Conservation (phyloP, 257 asterid genomes). For the Jacaranda mimosifolia region DNA sequence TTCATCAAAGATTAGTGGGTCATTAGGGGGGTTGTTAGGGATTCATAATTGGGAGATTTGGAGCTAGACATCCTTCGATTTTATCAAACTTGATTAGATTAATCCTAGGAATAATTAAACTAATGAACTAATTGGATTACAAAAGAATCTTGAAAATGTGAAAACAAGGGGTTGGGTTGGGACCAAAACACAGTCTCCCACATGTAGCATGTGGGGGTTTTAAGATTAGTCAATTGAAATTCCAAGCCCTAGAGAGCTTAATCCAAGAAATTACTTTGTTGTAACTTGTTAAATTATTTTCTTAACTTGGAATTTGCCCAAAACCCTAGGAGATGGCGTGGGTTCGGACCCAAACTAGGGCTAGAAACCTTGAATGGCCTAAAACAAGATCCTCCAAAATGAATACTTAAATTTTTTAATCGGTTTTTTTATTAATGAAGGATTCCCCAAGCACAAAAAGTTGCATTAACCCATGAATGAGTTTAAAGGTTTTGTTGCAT, state of each 20-base stretch:
- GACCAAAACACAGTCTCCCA: slow-evolving; percentile 71
- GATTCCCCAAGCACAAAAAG: slow-evolving; percentile 47
- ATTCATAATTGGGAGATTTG: slow-evolving; percentile 19
- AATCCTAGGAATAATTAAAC: slow-evolving; percentile 43
- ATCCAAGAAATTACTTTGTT: slow-evolving; percentile 69
- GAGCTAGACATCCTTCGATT: slow-evolving; percentile 5
- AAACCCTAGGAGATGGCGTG: slow-evolving; percentile 56
- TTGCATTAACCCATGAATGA: slow-evolving; percentile 28
- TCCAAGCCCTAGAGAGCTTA: slow-evolving; percentile 51
- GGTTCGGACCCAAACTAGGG: slow-evolving; percentile 39
- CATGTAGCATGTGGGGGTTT: slow-evolving; percentile 81
- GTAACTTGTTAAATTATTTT: slow-evolving; percentile 39
- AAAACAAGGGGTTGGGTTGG: slow-evolving; percentile 44
- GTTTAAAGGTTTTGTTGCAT: slow-evolving; percentile 22
- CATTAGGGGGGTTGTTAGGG: too few relatives aligned
- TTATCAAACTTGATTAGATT: slow-evolving; percentile 39
- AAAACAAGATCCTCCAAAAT: slow-evolving; percentile 29
- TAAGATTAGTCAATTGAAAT: slow-evolving; percentile 62
- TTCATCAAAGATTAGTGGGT: slow-evolving; percentile 29
- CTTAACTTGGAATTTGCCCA: slow-evolving; percentile 40
- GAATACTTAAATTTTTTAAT: neutral
- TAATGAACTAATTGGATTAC: slow-evolving; percentile 33
- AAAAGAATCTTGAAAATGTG: slow-evolving; percentile 51
- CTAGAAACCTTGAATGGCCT: slow-evolving; percentile 36
- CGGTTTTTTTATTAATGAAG: slow-evolving; percentile 30